Evolutionary conservation across 2,329 filamentous ascomycete species (phyloP).

Genomic region (Fusarium sp.): DNA sequence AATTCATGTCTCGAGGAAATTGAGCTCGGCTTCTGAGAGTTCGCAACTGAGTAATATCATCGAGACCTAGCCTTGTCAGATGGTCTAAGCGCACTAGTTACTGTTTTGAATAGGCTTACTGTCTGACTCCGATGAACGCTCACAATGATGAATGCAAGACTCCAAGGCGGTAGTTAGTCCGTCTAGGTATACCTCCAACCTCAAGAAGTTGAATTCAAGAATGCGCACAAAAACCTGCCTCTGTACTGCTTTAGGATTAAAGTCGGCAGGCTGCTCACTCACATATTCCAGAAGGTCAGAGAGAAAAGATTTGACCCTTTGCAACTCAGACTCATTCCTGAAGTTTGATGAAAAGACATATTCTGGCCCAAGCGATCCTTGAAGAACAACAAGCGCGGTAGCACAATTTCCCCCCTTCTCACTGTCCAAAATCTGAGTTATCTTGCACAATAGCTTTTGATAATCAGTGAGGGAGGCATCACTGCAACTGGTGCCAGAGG

Average conservation of each 20-base stretch:
- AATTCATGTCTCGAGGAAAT: constrained; percentile 9
- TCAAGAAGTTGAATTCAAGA: constrained; percentile 6
- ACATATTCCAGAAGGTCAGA: not conserved
- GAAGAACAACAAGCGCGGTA: not conserved
- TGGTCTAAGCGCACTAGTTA: not conserved
- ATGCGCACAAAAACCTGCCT: constrained; percentile 1
- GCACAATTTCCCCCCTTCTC: not conserved
- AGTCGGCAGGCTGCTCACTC: not conserved
- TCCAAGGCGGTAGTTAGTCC: not conserved
- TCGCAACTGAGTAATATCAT: not conserved
- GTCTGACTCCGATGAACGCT: not conserved
- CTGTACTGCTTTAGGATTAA: not conserved
- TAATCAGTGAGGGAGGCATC: not conserved
- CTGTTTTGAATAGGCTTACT: not conserved
- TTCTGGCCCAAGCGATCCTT: not conserved
- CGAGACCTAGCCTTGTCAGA: not conserved
- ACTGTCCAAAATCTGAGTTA: not conserved
- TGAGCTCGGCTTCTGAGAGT: not conserved
- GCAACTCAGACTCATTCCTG: not conserved
- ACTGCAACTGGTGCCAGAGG: not conserved
- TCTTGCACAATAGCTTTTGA: not conserved
- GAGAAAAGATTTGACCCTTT: not conserved
- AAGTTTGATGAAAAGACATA: not conserved
- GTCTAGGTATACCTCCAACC: constrained; percentile 2
- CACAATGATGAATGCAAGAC: not conserved